Evolutionary conservation across 768 basidiomycete species (phyloP).

Genomic region (Leccinum boreale): DNA sequence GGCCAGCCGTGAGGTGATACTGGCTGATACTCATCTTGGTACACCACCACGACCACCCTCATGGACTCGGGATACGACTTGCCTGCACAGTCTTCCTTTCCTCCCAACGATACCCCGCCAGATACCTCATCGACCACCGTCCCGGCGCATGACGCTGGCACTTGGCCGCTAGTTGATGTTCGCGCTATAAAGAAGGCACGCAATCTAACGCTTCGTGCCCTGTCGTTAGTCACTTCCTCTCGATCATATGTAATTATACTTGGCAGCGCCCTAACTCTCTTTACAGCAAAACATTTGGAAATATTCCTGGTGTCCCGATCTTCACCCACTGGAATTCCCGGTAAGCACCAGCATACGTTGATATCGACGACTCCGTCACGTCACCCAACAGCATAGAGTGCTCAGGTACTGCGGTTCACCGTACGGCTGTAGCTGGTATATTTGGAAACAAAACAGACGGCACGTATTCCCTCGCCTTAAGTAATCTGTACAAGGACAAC

Average conservation of each 20-base stretch:
- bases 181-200: not conserved
- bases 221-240: not conserved
- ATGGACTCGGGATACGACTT: not conserved
- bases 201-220: not conserved
- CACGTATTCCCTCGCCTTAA: constrained; percentile 18
- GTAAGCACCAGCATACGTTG: constrained; percentile 7
- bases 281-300: constrained; percentile 21
- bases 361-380: not conserved
- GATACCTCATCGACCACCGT: not conserved
- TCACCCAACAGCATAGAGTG: constrained; percentile 6
- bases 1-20: not conserved
- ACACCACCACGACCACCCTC: not conserved
- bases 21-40: not conserved
- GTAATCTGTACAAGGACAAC: constrained; percentile 21
- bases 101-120: not conserved
- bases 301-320: constrained; percentile 21
- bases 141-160: not conserved
- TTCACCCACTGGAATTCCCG: constrained; percentile 20
- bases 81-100: not conserved
- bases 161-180: not conserved
- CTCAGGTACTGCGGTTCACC: constrained; percentile 17
- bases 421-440: constrained; percentile 15
- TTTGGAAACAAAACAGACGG: constrained; percentile 12
- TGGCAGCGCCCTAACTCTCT: not conserved
- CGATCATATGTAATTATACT: not conserved